Conservation (phyloP, 768 basidiomycete genomes). For the Scleroderma bovista region DNA sequence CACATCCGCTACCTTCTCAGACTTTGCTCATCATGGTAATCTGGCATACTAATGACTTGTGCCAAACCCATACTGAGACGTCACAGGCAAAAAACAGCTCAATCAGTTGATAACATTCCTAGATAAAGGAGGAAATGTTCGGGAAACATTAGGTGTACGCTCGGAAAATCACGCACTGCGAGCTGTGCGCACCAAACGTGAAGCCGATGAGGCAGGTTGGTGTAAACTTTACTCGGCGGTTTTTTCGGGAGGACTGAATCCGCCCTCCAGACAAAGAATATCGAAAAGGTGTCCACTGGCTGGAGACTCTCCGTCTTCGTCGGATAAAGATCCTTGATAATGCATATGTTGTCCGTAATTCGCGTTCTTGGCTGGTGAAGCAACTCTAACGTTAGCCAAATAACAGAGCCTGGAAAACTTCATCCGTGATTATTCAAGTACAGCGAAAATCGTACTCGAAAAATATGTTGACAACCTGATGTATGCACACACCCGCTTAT, state of each 20-base stretch:
- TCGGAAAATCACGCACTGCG: constrained; percentile 62
- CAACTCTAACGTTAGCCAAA: constrained; percentile 5
- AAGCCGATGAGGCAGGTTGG: constrained; percentile 86
- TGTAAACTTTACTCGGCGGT: background rate
- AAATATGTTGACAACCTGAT: constrained; percentile 78
- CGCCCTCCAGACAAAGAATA: constrained; percentile 73
- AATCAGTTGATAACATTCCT: constrained; percentile 83
- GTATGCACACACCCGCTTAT: constrained; percentile 23
- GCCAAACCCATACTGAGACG: background rate
- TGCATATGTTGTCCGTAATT: constrained; percentile 61
- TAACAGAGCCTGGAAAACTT: constrained; percentile 76
- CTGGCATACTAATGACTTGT: constrained; percentile 6
- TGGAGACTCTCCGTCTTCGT: constrained; percentile 83
- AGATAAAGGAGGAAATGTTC: constrained; percentile 66
- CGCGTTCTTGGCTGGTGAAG: background rate
- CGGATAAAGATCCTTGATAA: constrained; percentile 78
- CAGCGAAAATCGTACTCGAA: constrained; percentile 58
- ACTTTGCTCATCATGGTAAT: constrained; percentile 79
- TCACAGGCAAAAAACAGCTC: constrained; percentile 73
- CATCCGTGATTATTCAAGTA: constrained; percentile 61
- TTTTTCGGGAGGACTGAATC: constrained; percentile 3
- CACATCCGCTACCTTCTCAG: constrained; percentile 75
- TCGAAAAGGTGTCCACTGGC: constrained; percentile 82
- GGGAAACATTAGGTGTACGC: constrained; percentile 53
- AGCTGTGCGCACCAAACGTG: constrained; percentile 77